Conservation (phyloP, 768 basidiomycete species). For the Russula griseocarnosa region DNA sequence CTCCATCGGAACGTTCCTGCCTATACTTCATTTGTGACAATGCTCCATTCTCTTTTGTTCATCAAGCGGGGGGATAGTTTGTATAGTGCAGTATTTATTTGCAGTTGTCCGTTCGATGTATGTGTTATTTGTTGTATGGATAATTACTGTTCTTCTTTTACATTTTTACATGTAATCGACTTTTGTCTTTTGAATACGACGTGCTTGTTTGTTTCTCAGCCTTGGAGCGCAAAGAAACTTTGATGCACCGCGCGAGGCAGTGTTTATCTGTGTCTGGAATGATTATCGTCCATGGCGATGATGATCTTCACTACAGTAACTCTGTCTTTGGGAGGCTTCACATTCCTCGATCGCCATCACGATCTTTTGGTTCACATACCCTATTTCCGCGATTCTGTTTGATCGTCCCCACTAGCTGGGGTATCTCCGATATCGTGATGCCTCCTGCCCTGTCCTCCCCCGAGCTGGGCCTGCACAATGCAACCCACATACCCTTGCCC, state of each 20-base stretch:
- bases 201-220: no score
- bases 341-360: background rate
- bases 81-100: background rate
- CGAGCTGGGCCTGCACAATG: no score
- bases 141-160: background rate
- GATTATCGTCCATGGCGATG: no score
- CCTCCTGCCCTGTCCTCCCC: background rate
- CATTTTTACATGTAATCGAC: background rate
- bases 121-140: background rate
- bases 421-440: no score
- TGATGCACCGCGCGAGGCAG: no score
- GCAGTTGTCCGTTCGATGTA: background rate
- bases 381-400: background rate
- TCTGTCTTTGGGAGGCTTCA: background rate
- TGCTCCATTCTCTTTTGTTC: background rate
- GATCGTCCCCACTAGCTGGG: no score
- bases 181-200: background rate
- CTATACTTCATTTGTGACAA: background rate
- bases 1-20: background rate
- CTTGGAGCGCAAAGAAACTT: no score
- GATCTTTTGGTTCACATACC: background rate
- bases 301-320: no score
- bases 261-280: no score
- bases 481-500: slow-evolving; percentile 15
- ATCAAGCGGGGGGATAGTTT: background rate